phyloP scores from a whole-genome alignment of 345 rosid genomes.

The Eucalyptus cloeziana region DNA sequence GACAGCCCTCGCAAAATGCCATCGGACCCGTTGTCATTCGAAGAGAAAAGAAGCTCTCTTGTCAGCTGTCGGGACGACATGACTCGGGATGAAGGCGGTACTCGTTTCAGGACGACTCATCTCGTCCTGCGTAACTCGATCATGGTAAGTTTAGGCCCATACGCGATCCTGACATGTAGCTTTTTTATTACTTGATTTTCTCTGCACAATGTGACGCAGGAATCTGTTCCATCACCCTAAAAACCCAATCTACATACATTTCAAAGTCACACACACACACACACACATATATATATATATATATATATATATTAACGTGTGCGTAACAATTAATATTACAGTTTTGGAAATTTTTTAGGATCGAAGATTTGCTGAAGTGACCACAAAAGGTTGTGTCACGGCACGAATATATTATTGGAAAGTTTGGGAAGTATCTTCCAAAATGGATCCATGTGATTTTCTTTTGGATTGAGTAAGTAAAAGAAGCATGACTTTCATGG shows the following conservation, averaged over 20 bases:
- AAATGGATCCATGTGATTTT: background rate
- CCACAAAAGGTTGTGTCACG: background rate
- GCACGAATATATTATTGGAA: background rate
- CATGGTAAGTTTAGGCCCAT: background rate
- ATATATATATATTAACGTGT: background rate
- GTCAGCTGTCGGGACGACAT: background rate
- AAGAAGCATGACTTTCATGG: background rate
- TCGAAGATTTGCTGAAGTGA: background rate
- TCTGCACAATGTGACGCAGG: background rate
- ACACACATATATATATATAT: too few relatives aligned
- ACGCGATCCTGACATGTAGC: background rate
- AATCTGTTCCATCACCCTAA: background rate
- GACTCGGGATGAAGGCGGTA: background rate
- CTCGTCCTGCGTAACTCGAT: background rate
- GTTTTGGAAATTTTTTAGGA: background rate
- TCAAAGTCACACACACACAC: rapidly evolving
- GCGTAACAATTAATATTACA: background rate
- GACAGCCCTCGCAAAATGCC: background rate
- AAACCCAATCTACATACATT: background rate
- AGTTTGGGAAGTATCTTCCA: background rate
- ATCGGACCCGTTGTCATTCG: background rate
- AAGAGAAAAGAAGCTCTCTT: background rate
- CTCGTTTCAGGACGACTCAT: background rate
- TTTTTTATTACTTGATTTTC: background rate
- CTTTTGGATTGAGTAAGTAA: background rate